A percentile compares a stretch with the other conserved stretches of the same genome.
These are phyloP conservation scores for Beauveria caledonica DNA, from an alignment of 2,329 filamentous ascomycete species.

Conservation along the genomic window DNA sequence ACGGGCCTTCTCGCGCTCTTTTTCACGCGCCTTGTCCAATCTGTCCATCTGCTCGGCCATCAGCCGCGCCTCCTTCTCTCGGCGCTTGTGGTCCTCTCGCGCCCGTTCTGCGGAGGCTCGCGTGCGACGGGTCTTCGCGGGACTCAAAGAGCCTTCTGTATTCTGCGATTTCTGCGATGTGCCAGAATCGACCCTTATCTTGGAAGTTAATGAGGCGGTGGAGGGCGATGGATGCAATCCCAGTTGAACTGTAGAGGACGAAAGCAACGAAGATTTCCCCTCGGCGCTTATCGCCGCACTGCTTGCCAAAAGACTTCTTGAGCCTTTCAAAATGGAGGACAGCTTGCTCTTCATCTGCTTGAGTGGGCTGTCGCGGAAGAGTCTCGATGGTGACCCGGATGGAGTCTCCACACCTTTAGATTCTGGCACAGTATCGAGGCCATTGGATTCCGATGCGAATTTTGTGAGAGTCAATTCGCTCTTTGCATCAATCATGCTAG, in stretches of 20 bases:
- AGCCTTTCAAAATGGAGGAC: slow-evolving; percentile 82
- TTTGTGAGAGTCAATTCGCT: slow-evolving; percentile 42
- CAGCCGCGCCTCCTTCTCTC: slow-evolving; percentile 55
- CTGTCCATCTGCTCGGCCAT: slow-evolving; percentile 53
- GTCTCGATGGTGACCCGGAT: slow-evolving; percentile 48
- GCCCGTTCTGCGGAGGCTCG: slow-evolving; percentile 54
- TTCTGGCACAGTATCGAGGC: slow-evolving; percentile 41
- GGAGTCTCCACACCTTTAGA: slow-evolving; percentile 36
- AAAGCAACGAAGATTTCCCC: slow-evolving; percentile 49
- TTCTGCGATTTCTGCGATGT: slow-evolving; percentile 12
- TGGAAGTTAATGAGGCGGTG: slow-evolving; percentile 36
- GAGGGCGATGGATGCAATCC: slow-evolving; percentile 37
- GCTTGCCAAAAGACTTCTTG: slow-evolving; percentile 77
- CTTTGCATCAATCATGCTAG: slow-evolving; percentile 16
- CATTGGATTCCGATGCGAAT: slow-evolving; percentile 46
- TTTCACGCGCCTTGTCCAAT: slow-evolving; percentile 59
- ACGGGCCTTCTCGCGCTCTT: slow-evolving; percentile 60
- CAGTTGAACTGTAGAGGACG: slow-evolving; percentile 42
- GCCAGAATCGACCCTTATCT: slow-evolving; percentile 17
- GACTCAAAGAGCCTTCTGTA: slow-evolving; percentile 27
- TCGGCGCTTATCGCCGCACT: slow-evolving; percentile 58
- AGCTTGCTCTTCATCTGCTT: slow-evolving; percentile 91
- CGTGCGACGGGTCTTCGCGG: slow-evolving; percentile 40
- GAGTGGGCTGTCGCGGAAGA: slow-evolving; percentile 64
- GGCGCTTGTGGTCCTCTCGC: slow-evolving; percentile 52